phyloP scores from a whole-genome alignment of 768 basidiomycete genomes.

The Gloeopeniophorella convolvens region DNA sequence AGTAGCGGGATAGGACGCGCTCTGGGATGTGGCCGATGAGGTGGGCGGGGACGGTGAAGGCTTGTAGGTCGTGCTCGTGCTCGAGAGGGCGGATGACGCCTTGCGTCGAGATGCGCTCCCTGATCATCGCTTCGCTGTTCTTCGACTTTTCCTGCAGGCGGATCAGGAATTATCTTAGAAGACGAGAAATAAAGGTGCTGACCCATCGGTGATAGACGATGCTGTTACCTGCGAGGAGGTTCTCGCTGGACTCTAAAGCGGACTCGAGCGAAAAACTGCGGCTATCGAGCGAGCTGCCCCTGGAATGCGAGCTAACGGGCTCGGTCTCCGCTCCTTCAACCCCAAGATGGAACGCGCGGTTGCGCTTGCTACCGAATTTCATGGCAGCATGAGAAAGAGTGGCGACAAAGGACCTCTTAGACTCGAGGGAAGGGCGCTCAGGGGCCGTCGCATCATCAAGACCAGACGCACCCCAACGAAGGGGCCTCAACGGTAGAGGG shows the following conservation, averaged over 20 bases:
- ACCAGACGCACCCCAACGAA: no score
- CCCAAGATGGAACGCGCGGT: neutral
- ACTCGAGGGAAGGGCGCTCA: no score
- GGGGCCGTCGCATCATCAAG: no score
- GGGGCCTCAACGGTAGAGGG: no score
- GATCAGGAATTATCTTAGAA: no score
- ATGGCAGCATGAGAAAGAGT: no score
- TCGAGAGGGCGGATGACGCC: slow-evolving; percentile 79
- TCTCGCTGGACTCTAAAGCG: no score
- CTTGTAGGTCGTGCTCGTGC: slow-evolving; percentile 54
- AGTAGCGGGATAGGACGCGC: slow-evolving; percentile 63
- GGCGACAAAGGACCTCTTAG: no score
- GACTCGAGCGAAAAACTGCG: no score
- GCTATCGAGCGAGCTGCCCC: neutral
- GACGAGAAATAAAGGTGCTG: neutral
- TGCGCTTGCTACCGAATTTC: no score
- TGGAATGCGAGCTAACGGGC: neutral
- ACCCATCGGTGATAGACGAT: neutral
- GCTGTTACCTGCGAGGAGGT: neutral
- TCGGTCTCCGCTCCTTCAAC: neutral
- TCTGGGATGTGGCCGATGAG: slow-evolving; percentile 73
- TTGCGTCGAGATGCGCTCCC: slow-evolving; percentile 81
- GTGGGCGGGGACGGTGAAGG: slow-evolving; percentile 55
- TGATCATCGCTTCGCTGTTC: slow-evolving; percentile 63
- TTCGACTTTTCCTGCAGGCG: slow-evolving; percentile 25